These are phyloP conservation scores for Lagerstroemia speciosa DNA, from an alignment of 345 rosid genomes.

Conservation along the genomic window DNA sequence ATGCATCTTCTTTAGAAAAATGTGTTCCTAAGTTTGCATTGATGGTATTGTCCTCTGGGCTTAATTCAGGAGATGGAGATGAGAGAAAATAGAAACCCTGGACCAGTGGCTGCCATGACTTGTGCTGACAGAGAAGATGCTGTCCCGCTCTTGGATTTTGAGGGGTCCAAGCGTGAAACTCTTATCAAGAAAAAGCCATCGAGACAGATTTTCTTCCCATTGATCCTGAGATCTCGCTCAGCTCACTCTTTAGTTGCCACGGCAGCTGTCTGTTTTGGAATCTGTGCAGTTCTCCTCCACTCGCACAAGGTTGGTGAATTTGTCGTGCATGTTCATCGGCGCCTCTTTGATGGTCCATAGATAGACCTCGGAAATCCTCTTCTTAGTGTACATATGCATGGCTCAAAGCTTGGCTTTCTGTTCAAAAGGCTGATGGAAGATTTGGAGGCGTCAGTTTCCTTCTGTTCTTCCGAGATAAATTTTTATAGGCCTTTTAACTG, in stretches of 20 bases:
- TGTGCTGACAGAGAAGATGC: conserved; percentile 21
- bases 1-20: not conserved
- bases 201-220: conserved; percentile 19
- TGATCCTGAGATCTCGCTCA: conserved; percentile 34
- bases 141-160: conserved; percentile 44
- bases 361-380: not conserved
- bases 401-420: not conserved
- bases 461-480: not conserved
- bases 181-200: conserved; percentile 32
- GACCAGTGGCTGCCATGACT: conserved; percentile 10
- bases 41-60: not conserved
- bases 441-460: not conserved
- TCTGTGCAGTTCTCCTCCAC: conserved; percentile 62
- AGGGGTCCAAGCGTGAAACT: conserved; percentile 38
- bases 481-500: not conserved
- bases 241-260: conserved; percentile 29
- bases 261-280: conserved; percentile 53
- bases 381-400: not conserved
- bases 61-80: conserved; percentile 42
- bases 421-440: not conserved
- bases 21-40: not conserved
- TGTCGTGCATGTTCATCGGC: conserved; percentile 56
- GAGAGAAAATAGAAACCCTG: conserved; percentile 18
- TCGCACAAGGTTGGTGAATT: conserved; percentile 59
- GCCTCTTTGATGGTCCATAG: conserved; percentile 31